Percentiles rank a stretch among this genome's conserved stretches.
phyloP scores from a whole-genome alignment of 1,284 basidiomycete genomes.

The Papiliotrema terrestris region DNA sequence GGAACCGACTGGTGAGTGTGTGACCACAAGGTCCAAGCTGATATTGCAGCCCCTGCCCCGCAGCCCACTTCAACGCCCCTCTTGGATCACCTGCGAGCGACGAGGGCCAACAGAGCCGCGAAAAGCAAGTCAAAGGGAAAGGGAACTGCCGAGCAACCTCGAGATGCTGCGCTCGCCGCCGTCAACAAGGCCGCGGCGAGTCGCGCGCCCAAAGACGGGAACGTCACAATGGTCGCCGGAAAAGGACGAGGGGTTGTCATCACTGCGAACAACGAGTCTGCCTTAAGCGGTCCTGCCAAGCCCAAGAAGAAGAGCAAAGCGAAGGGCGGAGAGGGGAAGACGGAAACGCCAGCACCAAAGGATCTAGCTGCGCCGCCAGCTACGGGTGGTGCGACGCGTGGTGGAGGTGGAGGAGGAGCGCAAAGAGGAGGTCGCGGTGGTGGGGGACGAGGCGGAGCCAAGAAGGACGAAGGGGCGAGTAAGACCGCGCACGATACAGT shows the following conservation, averaged over 20 bases:
- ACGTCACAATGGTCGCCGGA: slow-evolving; percentile 35
- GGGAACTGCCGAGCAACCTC: slow-evolving; percentile 10
- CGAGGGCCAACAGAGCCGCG: slow-evolving; percentile 58
- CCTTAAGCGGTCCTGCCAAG: neutral
- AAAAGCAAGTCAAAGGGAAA: slow-evolving; percentile 49
- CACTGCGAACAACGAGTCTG: slow-evolving; percentile 6
- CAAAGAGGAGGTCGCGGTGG: neutral
- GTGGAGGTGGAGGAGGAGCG: slow-evolving; percentile 4
- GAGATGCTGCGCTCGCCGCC: slow-evolving; percentile 31
- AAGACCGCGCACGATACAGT: slow-evolving; percentile 9
- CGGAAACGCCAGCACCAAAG: neutral
- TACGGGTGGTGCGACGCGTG: neutral
- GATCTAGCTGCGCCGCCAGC: neutral
- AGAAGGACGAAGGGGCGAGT: no score
- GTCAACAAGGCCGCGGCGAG: slow-evolving; percentile 32
- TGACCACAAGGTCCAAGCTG: slow-evolving; percentile 1
- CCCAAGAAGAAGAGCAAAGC: slow-evolving; percentile 1
- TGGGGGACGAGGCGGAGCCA: neutral
- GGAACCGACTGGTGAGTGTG: slow-evolving; percentile 61
- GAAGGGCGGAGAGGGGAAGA: neutral
- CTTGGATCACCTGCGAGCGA: slow-evolving; percentile 74
- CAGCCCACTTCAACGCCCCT: slow-evolving; percentile 74
- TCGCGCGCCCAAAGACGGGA: slow-evolving; percentile 25
- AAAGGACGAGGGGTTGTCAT: slow-evolving; percentile 40
- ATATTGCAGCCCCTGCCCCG: slow-evolving; percentile 16